Percentiles rank a stretch among this genome's conserved stretches.
Conservation (phyloP, 164 flowering plant species). For the Cinnamomum chago region DNA sequence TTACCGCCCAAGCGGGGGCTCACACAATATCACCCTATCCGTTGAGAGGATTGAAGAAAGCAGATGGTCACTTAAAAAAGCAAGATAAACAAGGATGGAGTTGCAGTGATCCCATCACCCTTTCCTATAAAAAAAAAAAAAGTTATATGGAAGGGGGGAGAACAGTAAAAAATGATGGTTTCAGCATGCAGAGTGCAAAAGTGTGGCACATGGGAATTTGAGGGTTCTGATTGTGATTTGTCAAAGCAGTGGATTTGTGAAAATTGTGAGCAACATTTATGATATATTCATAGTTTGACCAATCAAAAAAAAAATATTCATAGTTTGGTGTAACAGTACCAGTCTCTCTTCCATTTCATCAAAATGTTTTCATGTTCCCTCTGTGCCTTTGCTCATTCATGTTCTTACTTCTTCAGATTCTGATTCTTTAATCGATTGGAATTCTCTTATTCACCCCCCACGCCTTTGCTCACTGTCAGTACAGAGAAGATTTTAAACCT, state of each 20-base stretch:
- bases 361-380: background rate
- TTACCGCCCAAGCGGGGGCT: slow-evolving; percentile 89
- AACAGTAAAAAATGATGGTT: background rate
- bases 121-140: background rate
- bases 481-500: no score
- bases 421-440: no score
- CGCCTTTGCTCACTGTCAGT: background rate
- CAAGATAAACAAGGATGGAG: background rate
- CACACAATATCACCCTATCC: slow-evolving; percentile 84
- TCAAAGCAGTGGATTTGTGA: background rate
- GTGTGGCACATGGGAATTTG: background rate
- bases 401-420: background rate
- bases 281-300: background rate
- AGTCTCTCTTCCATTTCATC: background rate
- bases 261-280: background rate
- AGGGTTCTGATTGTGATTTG: background rate
- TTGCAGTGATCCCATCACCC: background rate
- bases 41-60: slow-evolving; percentile 28
- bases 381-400: background rate
- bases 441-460: background rate
- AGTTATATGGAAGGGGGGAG: background rate
- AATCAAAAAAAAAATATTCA: background rate
- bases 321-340: background rate
- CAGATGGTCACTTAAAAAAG: background rate
- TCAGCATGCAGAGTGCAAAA: background rate